phyloP scores from a whole-genome alignment of 108 stramenopile genomes.

The Nitzschia inconspicua region DNA sequence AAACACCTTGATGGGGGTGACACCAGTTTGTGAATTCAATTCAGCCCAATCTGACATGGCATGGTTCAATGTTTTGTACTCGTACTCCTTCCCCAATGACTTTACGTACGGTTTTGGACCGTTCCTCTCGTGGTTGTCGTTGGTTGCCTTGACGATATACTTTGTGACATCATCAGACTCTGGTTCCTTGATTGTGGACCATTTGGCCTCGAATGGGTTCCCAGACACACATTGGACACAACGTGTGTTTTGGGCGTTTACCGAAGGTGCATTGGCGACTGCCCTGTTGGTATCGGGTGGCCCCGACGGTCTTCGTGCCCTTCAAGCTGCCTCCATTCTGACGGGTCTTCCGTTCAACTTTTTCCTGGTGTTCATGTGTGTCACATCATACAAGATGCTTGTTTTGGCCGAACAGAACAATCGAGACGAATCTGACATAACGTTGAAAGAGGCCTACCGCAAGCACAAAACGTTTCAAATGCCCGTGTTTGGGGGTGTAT shows the following conservation, averaged over 20 bases:
- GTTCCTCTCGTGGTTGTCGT: conserved; percentile 36
- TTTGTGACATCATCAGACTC: conserved; percentile 70
- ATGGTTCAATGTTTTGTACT: conserved; percentile 61
- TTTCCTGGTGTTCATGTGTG: conserved; percentile 35
- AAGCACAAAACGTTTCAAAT: conserved; percentile 16
- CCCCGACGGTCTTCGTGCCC: conserved; percentile 33
- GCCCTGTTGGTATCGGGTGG: conserved; percentile 50
- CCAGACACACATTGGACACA: conserved; percentile 51
- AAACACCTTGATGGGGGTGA: conserved; percentile 37
- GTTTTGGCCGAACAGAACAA: conserved; percentile 3
- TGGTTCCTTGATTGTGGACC: conserved; percentile 61
- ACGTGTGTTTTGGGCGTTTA: conserved; percentile 65
- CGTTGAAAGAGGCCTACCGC: conserved; percentile 1
- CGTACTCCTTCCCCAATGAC: conserved; percentile 39
- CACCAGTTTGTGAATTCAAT: conserved; percentile 43
- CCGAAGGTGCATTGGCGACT: conserved; percentile 44
- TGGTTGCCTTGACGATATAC: conserved; percentile 45
- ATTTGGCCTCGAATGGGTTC: conserved; percentile 49
- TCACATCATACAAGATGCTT: conserved; percentile 19
- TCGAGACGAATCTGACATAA: conserved; percentile 5
- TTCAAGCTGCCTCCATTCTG: conserved; percentile 58
- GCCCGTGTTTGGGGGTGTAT: conserved; percentile 42
- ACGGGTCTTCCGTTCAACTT: conserved; percentile 58
- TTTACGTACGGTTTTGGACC: conserved; percentile 42
- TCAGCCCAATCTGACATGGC: conserved; percentile 12